Conservation (phyloP, 805 yeast species). For the Zygoascus flipseniorum region DNA sequence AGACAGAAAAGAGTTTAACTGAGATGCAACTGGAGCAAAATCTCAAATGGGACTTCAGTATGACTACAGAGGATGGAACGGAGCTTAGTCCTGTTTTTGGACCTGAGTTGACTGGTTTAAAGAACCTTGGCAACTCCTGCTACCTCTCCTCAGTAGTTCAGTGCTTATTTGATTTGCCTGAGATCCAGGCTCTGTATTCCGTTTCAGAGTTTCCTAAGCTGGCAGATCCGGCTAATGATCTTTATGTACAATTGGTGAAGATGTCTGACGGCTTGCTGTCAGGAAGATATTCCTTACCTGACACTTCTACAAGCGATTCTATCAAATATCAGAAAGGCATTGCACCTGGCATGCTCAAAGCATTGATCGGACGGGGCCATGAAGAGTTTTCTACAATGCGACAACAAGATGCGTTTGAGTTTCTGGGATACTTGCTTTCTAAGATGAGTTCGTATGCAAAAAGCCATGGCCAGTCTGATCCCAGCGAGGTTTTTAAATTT, state of each 20-base stretch:
- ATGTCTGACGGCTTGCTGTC: slow-evolving; percentile 69
- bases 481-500: slow-evolving; percentile 52
- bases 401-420: slow-evolving; percentile 96
- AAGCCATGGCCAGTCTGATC: slow-evolving; percentile 23
- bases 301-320: slow-evolving; percentile 19
- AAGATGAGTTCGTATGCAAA: slow-evolving; percentile 31
- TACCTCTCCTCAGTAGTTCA: slow-evolving; percentile 80
- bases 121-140: slow-evolving; percentile 90
- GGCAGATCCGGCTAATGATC: slow-evolving; percentile 46
- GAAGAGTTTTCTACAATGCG: slow-evolving; percentile 75
- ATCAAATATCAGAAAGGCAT: slow-evolving; percentile 60
- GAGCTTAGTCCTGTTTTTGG: slow-evolving; percentile 63
- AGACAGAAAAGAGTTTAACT: slow-evolving; percentile 80
- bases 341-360: slow-evolving; percentile 67
- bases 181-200: slow-evolving; percentile 25
- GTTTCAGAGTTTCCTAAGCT: background rate
- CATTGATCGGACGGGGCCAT: slow-evolving; percentile 67
- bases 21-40: slow-evolving; percentile 92
- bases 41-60: slow-evolving; percentile 83
- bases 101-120: slow-evolving; percentile 69
- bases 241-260: slow-evolving; percentile 70
- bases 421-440: slow-evolving; percentile 58
- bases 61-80: slow-evolving; percentile 65
- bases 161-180: slow-evolving; percentile 42
- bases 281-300: slow-evolving; percentile 62